Conservation (phyloP, 2,329 filamentous ascomycete species). For the Pseudocercospora vitis region DNA sequence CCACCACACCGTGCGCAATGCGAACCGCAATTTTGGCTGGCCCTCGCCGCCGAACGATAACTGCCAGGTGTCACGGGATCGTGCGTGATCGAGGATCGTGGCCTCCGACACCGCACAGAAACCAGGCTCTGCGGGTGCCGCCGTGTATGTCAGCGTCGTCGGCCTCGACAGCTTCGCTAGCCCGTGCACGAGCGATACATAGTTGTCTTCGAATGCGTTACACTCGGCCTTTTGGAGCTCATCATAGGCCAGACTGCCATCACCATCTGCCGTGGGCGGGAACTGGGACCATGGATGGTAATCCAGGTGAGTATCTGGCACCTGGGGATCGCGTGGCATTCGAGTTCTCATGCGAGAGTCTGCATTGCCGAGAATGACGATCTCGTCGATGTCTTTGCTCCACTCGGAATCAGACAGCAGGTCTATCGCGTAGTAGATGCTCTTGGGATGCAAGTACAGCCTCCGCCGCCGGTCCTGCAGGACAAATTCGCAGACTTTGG, state of each 20-base stretch:
- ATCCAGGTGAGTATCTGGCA: constrained; percentile 10
- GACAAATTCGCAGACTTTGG: not conserved
- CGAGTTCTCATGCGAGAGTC: constrained; percentile 2
- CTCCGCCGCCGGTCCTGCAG: constrained; percentile 4
- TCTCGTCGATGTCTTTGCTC: constrained; percentile 1
- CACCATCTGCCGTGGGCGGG: constrained; percentile 8
- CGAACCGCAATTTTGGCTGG: constrained; percentile 4
- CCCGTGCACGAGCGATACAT: not conserved
- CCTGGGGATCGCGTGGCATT: not conserved
- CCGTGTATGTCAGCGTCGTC: constrained; percentile 1
- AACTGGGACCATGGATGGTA: constrained; percentile 13
- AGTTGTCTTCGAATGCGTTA: constrained; percentile 10
- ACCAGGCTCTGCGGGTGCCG: constrained; percentile 14
- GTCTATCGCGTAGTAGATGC: constrained; percentile 6
- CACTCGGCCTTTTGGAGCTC: constrained; percentile 4
- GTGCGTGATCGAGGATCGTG: constrained; percentile 4
- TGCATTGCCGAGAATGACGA: constrained; percentile 9
- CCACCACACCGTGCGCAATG: constrained; percentile 12
- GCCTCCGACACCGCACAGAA: constrained; percentile 2
- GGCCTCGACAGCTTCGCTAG: not conserved
- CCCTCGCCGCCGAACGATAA: constrained; percentile 4
- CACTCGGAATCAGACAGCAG: not conserved
- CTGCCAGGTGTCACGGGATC: constrained; percentile 5
- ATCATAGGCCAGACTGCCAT: not conserved
- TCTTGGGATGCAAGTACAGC: constrained; percentile 11